Evolutionary conservation across 495 filamentous ascomycete species (phyloP).

Genomic region (Tricharina praecox): DNA sequence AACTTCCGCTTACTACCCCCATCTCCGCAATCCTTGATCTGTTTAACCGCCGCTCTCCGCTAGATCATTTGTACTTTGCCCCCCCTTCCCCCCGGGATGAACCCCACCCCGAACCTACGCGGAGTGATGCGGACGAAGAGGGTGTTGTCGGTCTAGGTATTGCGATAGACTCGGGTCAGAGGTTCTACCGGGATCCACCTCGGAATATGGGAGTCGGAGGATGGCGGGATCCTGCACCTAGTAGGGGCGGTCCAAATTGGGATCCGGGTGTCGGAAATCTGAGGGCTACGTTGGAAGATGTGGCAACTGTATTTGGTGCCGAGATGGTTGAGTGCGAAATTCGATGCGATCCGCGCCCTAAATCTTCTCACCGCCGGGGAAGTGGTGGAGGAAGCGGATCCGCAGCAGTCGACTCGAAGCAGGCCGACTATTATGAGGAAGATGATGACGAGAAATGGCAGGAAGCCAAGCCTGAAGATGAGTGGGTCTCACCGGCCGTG

Average conservation of each 20-base stretch:
- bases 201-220: too few relatives aligned
- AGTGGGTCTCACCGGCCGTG: conserved; percentile 9
- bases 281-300: conserved; percentile 20
- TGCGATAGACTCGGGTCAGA: conserved; percentile 7
- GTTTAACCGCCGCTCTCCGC: conserved; percentile 14
- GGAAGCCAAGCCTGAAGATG: conserved; percentile 18
- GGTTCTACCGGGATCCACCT: conserved; percentile 17
- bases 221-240: conserved; percentile 5
- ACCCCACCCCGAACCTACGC: conserved; percentile 16
- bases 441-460: conserved; percentile 9
- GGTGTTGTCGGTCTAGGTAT: conserved; percentile 11
- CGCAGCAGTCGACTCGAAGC: conserved; percentile 12
- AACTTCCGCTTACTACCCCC: conserved; percentile 18
- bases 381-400: conserved; percentile 10
- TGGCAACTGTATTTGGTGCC: conserved; percentile 18
- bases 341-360: conserved; percentile 1
- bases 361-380: conserved; percentile 12
- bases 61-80: conserved; percentile 23
- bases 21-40: conserved; percentile 20
- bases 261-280: conserved; percentile 14
- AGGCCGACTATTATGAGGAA: conserved; percentile 12
- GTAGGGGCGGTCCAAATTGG: conserved; percentile 6
- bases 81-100: too few relatives aligned
- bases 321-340: conserved; percentile 17
- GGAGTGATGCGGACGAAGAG: conserved; percentile 12